phyloP scores from a whole-genome alignment of 2,329 filamentous ascomycete genomes.

The Dactylonectria estremocensis region DNA sequence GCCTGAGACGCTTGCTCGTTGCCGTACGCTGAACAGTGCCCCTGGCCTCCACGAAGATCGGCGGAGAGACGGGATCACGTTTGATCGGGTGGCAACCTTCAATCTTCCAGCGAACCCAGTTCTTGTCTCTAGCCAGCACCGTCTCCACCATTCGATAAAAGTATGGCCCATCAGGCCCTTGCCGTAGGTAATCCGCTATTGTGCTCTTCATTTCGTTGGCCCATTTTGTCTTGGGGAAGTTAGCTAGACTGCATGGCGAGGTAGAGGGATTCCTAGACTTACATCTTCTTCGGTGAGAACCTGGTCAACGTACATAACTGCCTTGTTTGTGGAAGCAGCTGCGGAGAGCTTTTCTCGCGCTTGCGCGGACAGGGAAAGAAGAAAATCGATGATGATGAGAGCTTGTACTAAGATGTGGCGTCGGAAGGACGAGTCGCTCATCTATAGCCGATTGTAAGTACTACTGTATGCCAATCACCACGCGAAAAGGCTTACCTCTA shows the following conservation, averaged over 20 bases:
- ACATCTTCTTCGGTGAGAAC: conserved; percentile 85
- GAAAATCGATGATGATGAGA: conserved; percentile 93
- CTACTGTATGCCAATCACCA: background rate
- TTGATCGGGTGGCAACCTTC: conserved; percentile 93
- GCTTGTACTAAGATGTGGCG: conserved; percentile 96
- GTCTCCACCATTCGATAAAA: conserved; percentile 98
- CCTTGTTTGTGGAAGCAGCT: conserved; percentile 81
- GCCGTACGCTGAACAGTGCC: conserved; percentile 76
- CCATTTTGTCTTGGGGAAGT: conserved; percentile 79
- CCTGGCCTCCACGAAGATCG: conserved; percentile 80
- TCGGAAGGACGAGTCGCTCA: conserved; percentile 94
- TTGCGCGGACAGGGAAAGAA: conserved; percentile 88
- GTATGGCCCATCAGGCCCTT: conserved; percentile 87
- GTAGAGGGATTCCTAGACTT: conserved; percentile 54
- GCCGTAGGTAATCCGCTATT: conserved; percentile 87
- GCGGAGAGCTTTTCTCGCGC: conserved; percentile 85
- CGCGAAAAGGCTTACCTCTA: conserved; percentile 75
- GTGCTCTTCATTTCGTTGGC: conserved; percentile 81
- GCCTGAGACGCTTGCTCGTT: conserved; percentile 78
- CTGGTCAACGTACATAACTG: conserved; percentile 86
- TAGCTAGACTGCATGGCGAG: conserved; percentile 22
- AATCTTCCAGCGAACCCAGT: conserved; percentile 99
- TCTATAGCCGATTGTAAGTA: conserved; percentile 56
- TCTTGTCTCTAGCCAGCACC: conserved; percentile 94
- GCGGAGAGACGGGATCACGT: conserved; percentile 77